Conservation (phyloP, 2,329 filamentous ascomycete species). For the Colletotrichum sidae region DNA sequence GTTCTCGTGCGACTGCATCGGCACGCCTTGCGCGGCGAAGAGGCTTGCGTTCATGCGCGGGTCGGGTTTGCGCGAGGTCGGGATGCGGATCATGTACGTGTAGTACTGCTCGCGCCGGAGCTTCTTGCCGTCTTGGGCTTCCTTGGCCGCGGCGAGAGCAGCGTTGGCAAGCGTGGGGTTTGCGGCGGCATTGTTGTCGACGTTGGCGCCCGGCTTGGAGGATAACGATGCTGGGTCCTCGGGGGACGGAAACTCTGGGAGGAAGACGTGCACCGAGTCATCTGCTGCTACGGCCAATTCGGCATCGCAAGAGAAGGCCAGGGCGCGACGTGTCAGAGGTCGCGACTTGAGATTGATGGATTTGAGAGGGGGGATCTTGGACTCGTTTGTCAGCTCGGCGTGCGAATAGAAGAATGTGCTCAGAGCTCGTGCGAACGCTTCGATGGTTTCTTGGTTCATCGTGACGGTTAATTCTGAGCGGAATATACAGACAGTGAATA, state of each 20-base stretch:
- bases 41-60: constrained; percentile 59
- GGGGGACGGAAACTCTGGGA: constrained; percentile 56
- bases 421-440: background rate
- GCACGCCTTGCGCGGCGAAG: constrained; percentile 52
- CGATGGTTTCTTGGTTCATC: background rate
- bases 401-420: too few relatives aligned
- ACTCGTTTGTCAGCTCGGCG: background rate
- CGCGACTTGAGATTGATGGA: constrained; percentile 56
- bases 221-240: constrained; percentile 25
- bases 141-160: constrained; percentile 37
- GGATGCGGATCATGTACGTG: constrained; percentile 48
- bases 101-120: constrained; percentile 46
- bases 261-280: constrained; percentile 64
- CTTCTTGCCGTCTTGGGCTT: constrained; percentile 20
- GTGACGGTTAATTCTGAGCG: too few relatives aligned
- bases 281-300: constrained; percentile 69
- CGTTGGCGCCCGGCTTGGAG: constrained; percentile 24
- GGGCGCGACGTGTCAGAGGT: constrained; percentile 55
- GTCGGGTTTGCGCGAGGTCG: constrained; percentile 50
- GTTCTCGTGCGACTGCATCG: constrained; percentile 44
- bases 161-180: constrained; percentile 40
- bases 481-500: too few relatives aligned
- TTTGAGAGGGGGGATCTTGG: constrained; percentile 60
- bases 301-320: constrained; percentile 67
- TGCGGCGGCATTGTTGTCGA: constrained; percentile 37